Conservation (phyloP, 2,329 filamentous ascomycete species). For the Aspergillus niger region DNA sequence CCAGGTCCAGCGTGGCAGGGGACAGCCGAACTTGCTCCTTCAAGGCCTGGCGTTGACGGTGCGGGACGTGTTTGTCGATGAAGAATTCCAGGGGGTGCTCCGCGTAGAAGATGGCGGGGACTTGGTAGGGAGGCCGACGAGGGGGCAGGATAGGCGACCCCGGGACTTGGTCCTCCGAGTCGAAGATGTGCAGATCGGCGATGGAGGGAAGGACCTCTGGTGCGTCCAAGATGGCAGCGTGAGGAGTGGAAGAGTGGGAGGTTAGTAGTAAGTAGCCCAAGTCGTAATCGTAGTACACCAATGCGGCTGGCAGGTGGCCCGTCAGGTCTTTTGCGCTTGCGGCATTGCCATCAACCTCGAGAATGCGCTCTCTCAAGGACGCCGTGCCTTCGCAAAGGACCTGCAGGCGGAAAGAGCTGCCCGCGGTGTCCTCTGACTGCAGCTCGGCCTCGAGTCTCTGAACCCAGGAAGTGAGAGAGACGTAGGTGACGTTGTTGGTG, state of each 20-base stretch:
- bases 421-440: slow-evolving; percentile 52
- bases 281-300: slow-evolving; percentile 59
- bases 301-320: slow-evolving; percentile 48
- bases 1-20: slow-evolving; percentile 50
- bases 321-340: slow-evolving; percentile 21
- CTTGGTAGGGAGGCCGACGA: slow-evolving; percentile 46
- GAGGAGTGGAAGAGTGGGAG: slow-evolving; percentile 49
- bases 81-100: slow-evolving; percentile 43
- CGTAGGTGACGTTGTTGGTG: slow-evolving; percentile 53
- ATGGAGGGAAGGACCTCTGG: slow-evolving; percentile 40
- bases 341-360: slow-evolving; percentile 42
- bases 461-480: slow-evolving; percentile 61
- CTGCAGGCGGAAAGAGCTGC: slow-evolving; percentile 58
- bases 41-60: slow-evolving; percentile 45
- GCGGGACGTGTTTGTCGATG: slow-evolving; percentile 45
- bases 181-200: slow-evolving; percentile 29
- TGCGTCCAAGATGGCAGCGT: slow-evolving; percentile 55
- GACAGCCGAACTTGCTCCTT: slow-evolving; percentile 52
- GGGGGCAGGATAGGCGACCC: slow-evolving; percentile 33
- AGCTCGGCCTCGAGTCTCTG: slow-evolving; percentile 60
- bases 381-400: slow-evolving; percentile 56
- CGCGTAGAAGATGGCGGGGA: slow-evolving; percentile 44
- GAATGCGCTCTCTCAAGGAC: slow-evolving; percentile 51
- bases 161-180: slow-evolving; percentile 24
- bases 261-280: slow-evolving; percentile 61